These are phyloP conservation scores for Globisporangium mamillatum DNA, from an alignment of 352 stramenopile genomes.

Conservation along the genomic window DNA sequence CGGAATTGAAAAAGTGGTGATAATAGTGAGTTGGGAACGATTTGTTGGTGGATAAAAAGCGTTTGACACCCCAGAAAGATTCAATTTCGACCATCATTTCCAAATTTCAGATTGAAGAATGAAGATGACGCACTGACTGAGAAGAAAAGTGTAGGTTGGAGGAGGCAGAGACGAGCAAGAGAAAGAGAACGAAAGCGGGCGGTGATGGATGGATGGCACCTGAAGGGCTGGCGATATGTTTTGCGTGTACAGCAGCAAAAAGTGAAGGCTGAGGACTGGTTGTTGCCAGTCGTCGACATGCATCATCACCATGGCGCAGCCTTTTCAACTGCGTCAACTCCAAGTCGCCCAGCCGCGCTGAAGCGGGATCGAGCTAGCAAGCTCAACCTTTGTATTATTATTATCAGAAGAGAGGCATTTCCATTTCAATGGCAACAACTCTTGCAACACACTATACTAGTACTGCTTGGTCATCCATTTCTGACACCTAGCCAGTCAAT, in stretches of 20 bases:
- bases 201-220: not conserved
- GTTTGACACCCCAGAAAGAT: not conserved
- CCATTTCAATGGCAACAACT: too few species aligned
- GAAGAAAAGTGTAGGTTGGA: not conserved
- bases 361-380: not conserved
- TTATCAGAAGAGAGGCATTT: too few species aligned
- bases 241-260: not conserved
- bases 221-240: not conserved
- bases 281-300: not conserved
- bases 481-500: not conserved
- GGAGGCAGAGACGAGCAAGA: not conserved
- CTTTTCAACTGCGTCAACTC: too few species aligned
- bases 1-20: not conserved
- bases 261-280: not conserved
- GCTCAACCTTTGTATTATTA: not conserved
- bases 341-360: not conserved
- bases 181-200: not conserved
- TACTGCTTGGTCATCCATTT: not conserved
- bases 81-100: not conserved
- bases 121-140: not conserved
- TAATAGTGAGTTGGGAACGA: not conserved
- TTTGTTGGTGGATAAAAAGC: not conserved
- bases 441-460: not conserved
- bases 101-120: not conserved
- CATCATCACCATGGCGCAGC: not conserved